Evolutionary conservation across 805 yeast species (phyloP).

Genomic region (Maudiozyma turicensis): DNA sequence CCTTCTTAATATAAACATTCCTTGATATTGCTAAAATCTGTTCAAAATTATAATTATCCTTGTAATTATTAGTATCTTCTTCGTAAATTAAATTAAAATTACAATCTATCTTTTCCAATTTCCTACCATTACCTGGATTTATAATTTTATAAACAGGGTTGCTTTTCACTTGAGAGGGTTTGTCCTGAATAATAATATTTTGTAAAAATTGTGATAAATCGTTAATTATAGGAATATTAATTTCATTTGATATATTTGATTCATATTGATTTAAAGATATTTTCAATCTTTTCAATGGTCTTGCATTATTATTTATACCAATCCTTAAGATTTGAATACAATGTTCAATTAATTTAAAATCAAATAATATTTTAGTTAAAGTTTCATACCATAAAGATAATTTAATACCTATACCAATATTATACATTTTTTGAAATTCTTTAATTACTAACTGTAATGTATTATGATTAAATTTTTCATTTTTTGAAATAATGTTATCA

Average conservation of each 20-base stretch:
- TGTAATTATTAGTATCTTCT: conserved; percentile 1
- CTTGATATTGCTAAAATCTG: conserved; percentile 54
- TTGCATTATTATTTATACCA: conserved; percentile 44
- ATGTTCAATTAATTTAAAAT: conserved; percentile 8
- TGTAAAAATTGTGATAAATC: too few species aligned
- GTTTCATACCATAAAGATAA: conserved; percentile 71
- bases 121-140: conserved; percentile 42
- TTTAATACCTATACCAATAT: conserved; percentile 58
- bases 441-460: conserved; percentile 31
- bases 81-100: conserved; percentile 53
- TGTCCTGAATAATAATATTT: too few species aligned
- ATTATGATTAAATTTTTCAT: too few species aligned
- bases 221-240: not conserved
- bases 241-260: not conserved
- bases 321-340: conserved; percentile 11
- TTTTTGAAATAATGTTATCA: too few species aligned
- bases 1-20: conserved; percentile 18
- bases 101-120: conserved; percentile 47
- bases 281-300: conserved; percentile 46
- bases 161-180: not conserved
- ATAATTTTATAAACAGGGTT: conserved; percentile 42
- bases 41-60: conserved; percentile 48
- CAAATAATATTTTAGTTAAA: conserved; percentile 42
- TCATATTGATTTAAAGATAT: not conserved
- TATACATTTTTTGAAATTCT: conserved; percentile 58